Percentiles rank a stretch among this genome's conserved stretches.
Evolutionary conservation across 306 rosid species (phyloP).

Genomic region (Medicago truncatula): MtrunA17r5.0-ANR NC_053044.1:4153501-4154000

Average conservation of each 20-base stretch:
- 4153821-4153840: slow-evolving; percentile 25
- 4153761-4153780: neutral
- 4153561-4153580: neutral
- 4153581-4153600: neutral
- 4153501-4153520: neutral
- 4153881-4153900: neutral
- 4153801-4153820: neutral
- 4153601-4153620: neutral
- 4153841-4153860: neutral
- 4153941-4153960: neutral
- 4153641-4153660: neutral
- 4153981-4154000: neutral
- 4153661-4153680: neutral
- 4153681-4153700: neutral
- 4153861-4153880: neutral
- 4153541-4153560: neutral
- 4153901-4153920: neutral
- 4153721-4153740: neutral
- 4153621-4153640: neutral
- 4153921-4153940: neutral
- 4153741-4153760: neutral
- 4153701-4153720: neutral
- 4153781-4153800: slow-evolving; percentile 14
- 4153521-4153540: neutral
- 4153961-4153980: neutral